phyloP scores from a whole-genome alignment of 2,329 filamentous ascomycete genomes.

The Beauveria rudraprayagi region DNA sequence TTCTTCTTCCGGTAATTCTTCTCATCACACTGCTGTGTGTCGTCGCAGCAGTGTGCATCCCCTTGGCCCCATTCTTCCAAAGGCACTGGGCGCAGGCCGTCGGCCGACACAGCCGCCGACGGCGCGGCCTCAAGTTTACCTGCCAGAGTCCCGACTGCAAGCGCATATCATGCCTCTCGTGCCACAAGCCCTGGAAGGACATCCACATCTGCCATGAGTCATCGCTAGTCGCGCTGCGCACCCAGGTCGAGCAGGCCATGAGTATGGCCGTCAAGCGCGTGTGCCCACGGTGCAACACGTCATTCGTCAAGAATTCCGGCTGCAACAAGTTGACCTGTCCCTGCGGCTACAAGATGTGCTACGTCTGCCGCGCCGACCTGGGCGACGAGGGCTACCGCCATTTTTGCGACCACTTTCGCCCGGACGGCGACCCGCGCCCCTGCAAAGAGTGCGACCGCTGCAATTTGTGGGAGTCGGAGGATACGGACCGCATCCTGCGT shows the following conservation, averaged over 20 bases:
- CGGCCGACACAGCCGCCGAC: slow-evolving; percentile 58
- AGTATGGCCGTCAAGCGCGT: slow-evolving; percentile 91
- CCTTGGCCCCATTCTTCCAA: slow-evolving; percentile 33
- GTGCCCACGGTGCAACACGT: slow-evolving; percentile 83
- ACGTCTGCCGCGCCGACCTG: slow-evolving; percentile 78
- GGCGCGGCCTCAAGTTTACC: slow-evolving; percentile 66
- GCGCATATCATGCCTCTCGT: slow-evolving; percentile 70
- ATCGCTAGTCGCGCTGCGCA: slow-evolving; percentile 70
- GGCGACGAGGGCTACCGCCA: slow-evolving; percentile 75
- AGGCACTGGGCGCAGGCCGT: slow-evolving; percentile 52
- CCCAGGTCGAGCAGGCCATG: slow-evolving; percentile 86
- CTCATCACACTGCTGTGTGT: slow-evolving; percentile 38
- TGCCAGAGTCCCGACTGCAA: slow-evolving; percentile 65
- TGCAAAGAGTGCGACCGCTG: slow-evolving; percentile 77
- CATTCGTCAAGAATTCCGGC: slow-evolving; percentile 85
- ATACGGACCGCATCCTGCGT: slow-evolving; percentile 59
- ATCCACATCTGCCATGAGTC: slow-evolving; percentile 87
- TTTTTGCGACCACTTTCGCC: slow-evolving; percentile 93
- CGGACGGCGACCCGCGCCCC: slow-evolving; percentile 60
- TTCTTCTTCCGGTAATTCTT: slow-evolving; percentile 45
- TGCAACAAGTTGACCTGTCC: slow-evolving; percentile 97
- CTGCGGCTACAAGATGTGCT: slow-evolving; percentile 97
- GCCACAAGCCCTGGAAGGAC: slow-evolving; percentile 75
- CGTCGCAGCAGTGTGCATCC: slow-evolving; percentile 34
- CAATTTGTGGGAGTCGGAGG: slow-evolving; percentile 71